Evolutionary conservation across 768 basidiomycete species (phyloP).

Genomic region (Macrocybe gigantea): DNA sequence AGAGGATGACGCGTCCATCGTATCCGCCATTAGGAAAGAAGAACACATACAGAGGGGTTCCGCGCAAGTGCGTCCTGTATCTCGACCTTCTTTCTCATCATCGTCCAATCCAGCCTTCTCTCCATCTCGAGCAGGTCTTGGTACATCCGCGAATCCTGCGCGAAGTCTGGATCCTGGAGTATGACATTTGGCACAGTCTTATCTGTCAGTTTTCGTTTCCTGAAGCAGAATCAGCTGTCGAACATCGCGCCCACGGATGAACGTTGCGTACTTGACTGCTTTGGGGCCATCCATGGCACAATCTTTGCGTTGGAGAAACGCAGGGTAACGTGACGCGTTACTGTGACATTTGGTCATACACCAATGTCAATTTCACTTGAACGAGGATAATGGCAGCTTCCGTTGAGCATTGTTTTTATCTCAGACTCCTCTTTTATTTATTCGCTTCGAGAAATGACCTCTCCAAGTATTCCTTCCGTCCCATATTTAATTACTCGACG

Average conservation of each 20-base stretch:
- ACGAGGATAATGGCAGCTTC: too few relatives aligned
- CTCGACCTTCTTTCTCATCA: slow-evolving; percentile 84
- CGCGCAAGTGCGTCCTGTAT: slow-evolving; percentile 83
- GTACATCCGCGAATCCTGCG: slow-evolving; percentile 82
- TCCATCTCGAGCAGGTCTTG: slow-evolving; percentile 84
- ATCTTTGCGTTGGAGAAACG: background rate
- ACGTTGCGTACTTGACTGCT: slow-evolving; percentile 27
- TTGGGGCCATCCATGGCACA: slow-evolving; percentile 30
- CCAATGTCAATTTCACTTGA: too few relatives aligned
- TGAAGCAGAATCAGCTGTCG: slow-evolving; percentile 18
- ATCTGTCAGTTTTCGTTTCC: slow-evolving; percentile 76
- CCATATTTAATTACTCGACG: too few relatives aligned
- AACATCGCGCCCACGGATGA: background rate
- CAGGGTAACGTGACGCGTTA: too few relatives aligned
- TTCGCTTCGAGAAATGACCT: too few relatives aligned
- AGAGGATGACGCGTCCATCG: slow-evolving; percentile 5
- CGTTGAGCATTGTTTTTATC: background rate
- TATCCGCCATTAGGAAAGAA: background rate
- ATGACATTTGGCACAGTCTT: slow-evolving; percentile 75
- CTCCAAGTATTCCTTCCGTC: too few relatives aligned
- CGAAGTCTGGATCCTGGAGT: slow-evolving; percentile 67
- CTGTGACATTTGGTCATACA: too few relatives aligned
- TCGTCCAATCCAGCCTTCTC: slow-evolving; percentile 90
- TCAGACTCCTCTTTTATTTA: background rate
- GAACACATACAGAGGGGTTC: slow-evolving; percentile 53